A percentile compares a stretch with the other conserved stretches of the same genome.
Evolutionary conservation across 1,139 yeast genomes (phyloP).

Genomic region (Candida tropicalis): DNA sequence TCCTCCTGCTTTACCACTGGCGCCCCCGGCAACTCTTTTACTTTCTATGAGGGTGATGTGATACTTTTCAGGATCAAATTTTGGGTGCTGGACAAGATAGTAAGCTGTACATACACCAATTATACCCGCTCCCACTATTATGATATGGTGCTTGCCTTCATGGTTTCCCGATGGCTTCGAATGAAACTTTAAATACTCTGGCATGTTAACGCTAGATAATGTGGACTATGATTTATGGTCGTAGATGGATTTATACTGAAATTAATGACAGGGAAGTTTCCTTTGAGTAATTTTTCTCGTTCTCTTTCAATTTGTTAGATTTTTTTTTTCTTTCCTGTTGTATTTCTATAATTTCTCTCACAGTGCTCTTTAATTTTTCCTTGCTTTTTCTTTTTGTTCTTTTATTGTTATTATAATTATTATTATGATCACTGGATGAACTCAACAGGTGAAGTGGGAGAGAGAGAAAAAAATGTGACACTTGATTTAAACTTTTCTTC

Average conservation of each 20-base stretch:
- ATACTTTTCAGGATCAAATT: slow-evolving; percentile 68
- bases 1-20: slow-evolving; percentile 98
- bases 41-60: slow-evolving; percentile 90
- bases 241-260: too few relatives aligned
- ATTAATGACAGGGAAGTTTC: slow-evolving; percentile 1
- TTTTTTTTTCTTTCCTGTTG: neutral
- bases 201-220: too few relatives aligned
- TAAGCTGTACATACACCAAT: slow-evolving; percentile 96
- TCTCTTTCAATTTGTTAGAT: neutral
- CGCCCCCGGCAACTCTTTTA: slow-evolving; percentile 95
- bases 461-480: neutral
- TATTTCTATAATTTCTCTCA: neutral
- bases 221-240: too few relatives aligned
- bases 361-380: neutral
- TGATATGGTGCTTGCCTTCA: slow-evolving; percentile 65
- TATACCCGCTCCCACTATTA: slow-evolving; percentile 91
- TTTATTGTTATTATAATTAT: slow-evolving; percentile 6
- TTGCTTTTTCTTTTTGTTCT: neutral
- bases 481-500: slow-evolving; percentile 1
- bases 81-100: slow-evolving; percentile 80
- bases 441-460: neutral
- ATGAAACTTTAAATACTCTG: slow-evolving; percentile 40
- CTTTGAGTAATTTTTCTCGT: slow-evolving; percentile 2
- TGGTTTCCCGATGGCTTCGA: slow-evolving; percentile 57
- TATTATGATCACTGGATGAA: neutral